Evolutionary conservation across 352 stramenopile species (phyloP).

Genomic region (Globisporangium yorkense): DNA sequence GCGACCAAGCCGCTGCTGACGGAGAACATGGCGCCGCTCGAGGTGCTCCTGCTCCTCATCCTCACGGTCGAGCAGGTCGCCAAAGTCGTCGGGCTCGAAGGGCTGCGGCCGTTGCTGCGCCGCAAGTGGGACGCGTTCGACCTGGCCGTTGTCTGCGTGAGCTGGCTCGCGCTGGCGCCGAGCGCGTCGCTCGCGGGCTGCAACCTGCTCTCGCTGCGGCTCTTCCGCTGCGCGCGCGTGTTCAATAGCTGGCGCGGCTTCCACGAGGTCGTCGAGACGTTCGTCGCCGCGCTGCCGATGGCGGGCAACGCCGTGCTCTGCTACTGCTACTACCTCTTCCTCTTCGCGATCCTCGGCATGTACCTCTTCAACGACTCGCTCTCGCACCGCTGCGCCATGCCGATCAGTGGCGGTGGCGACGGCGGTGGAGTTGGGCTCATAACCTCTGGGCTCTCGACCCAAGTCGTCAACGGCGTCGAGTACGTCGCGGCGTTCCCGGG

Average conservation of each 20-base stretch:
- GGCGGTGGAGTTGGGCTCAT: conserved; percentile 1
- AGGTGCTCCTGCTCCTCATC: conserved; percentile 55
- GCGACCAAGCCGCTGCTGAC: conserved; percentile 32
- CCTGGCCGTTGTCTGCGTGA: conserved; percentile 48
- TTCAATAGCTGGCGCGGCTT: conserved; percentile 77
- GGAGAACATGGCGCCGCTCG: conserved; percentile 45
- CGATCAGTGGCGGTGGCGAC: conserved; percentile 14
- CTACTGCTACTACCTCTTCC: conserved; percentile 83
- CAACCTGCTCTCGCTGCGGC: conserved; percentile 64
- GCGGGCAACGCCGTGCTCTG: conserved; percentile 64
- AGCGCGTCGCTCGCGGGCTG: conserved; percentile 41
- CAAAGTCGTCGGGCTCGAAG: conserved; percentile 64
- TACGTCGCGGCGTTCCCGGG: conserved; percentile 48
- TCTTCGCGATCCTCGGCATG: conserved; percentile 84
- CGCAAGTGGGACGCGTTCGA: conserved; percentile 75
- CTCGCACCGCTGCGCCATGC: conserved; percentile 54
- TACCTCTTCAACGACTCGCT: conserved; percentile 84
- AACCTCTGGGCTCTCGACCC: conserved; percentile 10
- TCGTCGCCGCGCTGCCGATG: conserved; percentile 65
- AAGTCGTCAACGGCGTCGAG: conserved; percentile 15
- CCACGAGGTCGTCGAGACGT: conserved; percentile 75
- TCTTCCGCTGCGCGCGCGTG: conserved; percentile 64
- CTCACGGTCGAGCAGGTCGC: conserved; percentile 62
- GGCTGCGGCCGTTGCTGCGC: conserved; percentile 41
- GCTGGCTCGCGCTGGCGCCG: conserved; percentile 52